These are phyloP conservation scores for Nemania sp. DNA, from an alignment of 2,329 filamentous ascomycete species.

Conservation along the genomic window DNA sequence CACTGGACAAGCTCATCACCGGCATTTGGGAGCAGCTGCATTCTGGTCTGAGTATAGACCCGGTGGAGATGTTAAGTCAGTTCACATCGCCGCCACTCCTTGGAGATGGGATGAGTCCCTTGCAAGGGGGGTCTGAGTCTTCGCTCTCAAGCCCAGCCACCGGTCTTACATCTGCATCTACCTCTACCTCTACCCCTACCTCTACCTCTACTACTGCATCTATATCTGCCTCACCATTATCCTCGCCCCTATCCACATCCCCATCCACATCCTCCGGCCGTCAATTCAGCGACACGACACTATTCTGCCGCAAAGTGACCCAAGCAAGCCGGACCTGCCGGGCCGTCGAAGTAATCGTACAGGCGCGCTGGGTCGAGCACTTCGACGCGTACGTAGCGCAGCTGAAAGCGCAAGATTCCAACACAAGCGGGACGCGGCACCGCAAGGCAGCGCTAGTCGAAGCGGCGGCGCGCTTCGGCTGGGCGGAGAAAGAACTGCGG, in stretches of 20 bases:
- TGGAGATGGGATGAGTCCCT: neutral
- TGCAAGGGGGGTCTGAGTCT: neutral
- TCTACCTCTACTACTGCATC: too few relatives aligned
- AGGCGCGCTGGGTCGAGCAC: slow-evolving; percentile 59
- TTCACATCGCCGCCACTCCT: slow-evolving; percentile 25
- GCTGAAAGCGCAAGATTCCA: slow-evolving; percentile 51
- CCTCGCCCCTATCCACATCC: too few relatives aligned
- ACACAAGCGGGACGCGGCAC: slow-evolving; percentile 50
- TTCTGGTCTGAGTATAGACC: slow-evolving; percentile 36
- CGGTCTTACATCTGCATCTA: too few relatives aligned
- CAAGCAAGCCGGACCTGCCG: slow-evolving; percentile 55
- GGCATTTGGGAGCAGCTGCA: slow-evolving; percentile 43
- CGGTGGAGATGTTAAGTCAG: slow-evolving; percentile 37
- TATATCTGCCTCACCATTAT: too few relatives aligned
- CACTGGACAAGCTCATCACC: slow-evolving; percentile 38
- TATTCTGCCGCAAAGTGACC: slow-evolving; percentile 40
- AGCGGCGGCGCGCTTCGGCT: slow-evolving; percentile 56
- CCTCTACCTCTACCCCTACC: too few relatives aligned
- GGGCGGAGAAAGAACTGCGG: slow-evolving; percentile 60
- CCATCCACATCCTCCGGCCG: slow-evolving; percentile 9
- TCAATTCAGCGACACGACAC: slow-evolving; percentile 39
- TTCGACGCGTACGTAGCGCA: slow-evolving; percentile 50
- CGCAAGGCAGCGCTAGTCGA: slow-evolving; percentile 56
- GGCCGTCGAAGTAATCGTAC: slow-evolving; percentile 62
- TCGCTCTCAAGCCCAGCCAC: neutral